Evolutionary conservation across 2,329 filamentous ascomycete species (phyloP), one percentile per base, ranked within the genome.

Genomic region (Microdochium bolleyi): DNA sequence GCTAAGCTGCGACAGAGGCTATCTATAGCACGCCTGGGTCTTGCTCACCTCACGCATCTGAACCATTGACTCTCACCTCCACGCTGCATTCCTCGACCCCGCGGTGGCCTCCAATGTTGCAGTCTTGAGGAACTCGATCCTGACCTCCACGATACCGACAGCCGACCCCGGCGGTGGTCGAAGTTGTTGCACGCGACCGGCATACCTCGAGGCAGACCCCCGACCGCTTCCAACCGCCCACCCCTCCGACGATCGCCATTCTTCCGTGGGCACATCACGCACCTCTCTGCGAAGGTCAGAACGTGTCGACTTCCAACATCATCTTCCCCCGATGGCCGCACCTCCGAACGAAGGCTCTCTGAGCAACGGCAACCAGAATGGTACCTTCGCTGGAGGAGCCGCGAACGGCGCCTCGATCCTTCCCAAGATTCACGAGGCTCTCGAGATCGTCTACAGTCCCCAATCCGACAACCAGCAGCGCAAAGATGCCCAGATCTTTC

Each of bases 401-500:
- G 68, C 69, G 57, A 66, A 68, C 56, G 69, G 65, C 58, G 65
- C 69, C 56, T 71, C 71, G 32, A 67, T 80, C 51, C 76, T 90
- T 51, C 73, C 80, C 50, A 83, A 81, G 65, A 94, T 97, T 58
- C 83, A 90, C 64, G 82, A 88, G 63, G 94, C 94, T 41, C 83
- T 99, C 60, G 83, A 94, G 61, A 82, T 95, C 61, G 89, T 96
- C 56, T 92, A 97, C 73, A 86, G 83, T 64, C 83, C 92, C 11
- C 80, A 83, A 55, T 92, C 92, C 41, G 79, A 84, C 58, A 96
- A 96, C 69, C 80, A 88, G 57, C 78, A 87, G 52, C 89, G 94
- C 57, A 82, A 88, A 66, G 82, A 94, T 67, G 94, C 94, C 48
- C 88, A 94, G 58, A 72, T 82, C 37, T 96, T 90, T 64, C 85